Base-by-base conservation (phyloP, 148 eudicot species). In the Vaccinium corymbosum region DNA sequence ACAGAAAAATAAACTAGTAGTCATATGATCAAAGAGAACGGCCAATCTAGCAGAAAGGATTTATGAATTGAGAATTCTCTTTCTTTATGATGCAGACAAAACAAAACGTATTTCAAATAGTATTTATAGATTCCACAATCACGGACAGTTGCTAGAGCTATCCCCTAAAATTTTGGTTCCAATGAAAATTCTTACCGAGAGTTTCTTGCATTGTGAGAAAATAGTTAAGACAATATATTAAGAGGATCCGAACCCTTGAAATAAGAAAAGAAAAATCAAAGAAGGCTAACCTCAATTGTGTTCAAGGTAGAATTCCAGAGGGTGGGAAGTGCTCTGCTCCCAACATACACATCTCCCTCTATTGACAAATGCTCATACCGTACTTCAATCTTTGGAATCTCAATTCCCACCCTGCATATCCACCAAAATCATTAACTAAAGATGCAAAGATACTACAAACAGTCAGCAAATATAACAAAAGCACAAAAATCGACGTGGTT, bases 321-420 rank as follows among this genome's bases (percentile, higher is more conserved):
- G 29, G 92, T 90, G 32, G 92, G 92, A 85, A 90, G 92, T 29
- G 92, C 89, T 56, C 92, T 88, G 59, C 71, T 77, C 27, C 92
- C 92, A 71, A 80, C 80, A 66, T 80, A 81, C 51, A 86, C 89
- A 73, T 88, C 90, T 66, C 90, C 92, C 79, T 88, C 92, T 35
- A 88, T 61, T 12, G 88, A 88, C n/a, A 90, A 79, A 81, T 86
- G 51, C 85, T 90, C 86, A 27, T 73, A 88, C 73, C 92, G 84
- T 5, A 90, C 82, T 78, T 88, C 92, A 55, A 85, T 78, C 57
- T 82, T 85, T 17, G 92, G 90, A 22, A 85, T 74, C 13, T 81
- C 84, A 52, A 90, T 86, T 14, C 90, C 92, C 79, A 90, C 92
- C 79, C 91, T 89, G 35, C 38, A 14, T 3, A 27, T 27, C 19